phyloP scores from a whole-genome alignment of 1,284 basidiomycete species.

The Microbotryomycetes sp. region DNA sequence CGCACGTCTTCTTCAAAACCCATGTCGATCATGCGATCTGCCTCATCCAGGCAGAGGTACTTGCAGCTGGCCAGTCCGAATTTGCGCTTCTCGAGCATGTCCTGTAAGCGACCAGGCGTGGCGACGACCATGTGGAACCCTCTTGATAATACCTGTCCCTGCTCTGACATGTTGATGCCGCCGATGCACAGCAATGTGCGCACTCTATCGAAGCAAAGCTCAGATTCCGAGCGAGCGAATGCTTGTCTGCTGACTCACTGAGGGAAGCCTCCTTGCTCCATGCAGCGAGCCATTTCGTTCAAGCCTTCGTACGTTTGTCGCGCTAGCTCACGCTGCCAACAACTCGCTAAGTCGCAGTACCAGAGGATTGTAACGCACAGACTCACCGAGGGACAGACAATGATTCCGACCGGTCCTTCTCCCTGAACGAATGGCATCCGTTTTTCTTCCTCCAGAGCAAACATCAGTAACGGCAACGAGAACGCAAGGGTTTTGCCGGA shows the following conservation, averaged over 20 bases:
- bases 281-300: constrained; percentile 69
- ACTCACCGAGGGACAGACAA: constrained; percentile 77
- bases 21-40: constrained; percentile 97
- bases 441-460: constrained; percentile 83
- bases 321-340: constrained; percentile 66
- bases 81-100: constrained; percentile 73
- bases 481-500: constrained; percentile 46
- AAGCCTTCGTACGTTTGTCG: constrained; percentile 95
- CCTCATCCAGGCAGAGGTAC: constrained; percentile 96
- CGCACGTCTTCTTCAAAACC: constrained; percentile 98
- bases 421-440: constrained; percentile 83
- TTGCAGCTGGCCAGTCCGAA: constrained; percentile 73
- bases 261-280: constrained; percentile 78
- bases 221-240: neutral
- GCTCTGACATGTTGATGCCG: constrained; percentile 95
- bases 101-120: constrained; percentile 47
- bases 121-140: constrained; percentile 96
- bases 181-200: constrained; percentile 90
- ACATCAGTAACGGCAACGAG: constrained; percentile 54
- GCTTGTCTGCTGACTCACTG: constrained; percentile 41
- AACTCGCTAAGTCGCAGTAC: neutral
- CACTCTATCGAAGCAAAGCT: constrained; percentile 39
- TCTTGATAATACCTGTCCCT: constrained; percentile 77
- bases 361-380: neutral
- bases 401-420: constrained; percentile 90